Base-by-base conservation (phyloP, 148 eudicot species). In the Cornus suecica region DNA sequence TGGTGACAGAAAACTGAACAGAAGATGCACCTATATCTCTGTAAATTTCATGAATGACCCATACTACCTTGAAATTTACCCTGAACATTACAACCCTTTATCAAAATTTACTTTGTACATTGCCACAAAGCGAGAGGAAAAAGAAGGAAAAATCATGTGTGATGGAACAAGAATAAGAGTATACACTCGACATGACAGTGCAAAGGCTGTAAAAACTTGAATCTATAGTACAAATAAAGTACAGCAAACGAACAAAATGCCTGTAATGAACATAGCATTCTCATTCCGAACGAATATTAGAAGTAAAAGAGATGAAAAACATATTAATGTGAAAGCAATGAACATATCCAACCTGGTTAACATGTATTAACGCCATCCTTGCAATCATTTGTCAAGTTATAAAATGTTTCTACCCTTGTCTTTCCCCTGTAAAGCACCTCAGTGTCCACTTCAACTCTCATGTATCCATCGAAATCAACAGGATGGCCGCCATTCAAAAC, bases 381-480 rank as follows among this genome's bases (percentile, higher is more conserved):
- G 84, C 99, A 95, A 74, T 95, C 97, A 29, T 78, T 86, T 30
- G 99, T 92, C 87, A 95, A 79, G 86, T 95, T 90, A 77, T 92
- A 88, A 74, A 95, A 95, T 7, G 99, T 92, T 85, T 95, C 97
- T 48, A 95, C 92, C 65, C 82, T 85, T 30, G 92, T 90, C 87
- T 95, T 95, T 28, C 91, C 94, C 76, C 99, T 89, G 77, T 86
- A 87, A 54, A 89, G 88, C 16, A 95, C 97, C 81, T 95, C 99
- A 0, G 99, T 95, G 68, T 95, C 99, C 34, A 95, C 97, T 60
- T 83, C 99, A 74, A 84, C 97, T 75, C 99, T 88, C 99, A 95
- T 95, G 74, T 92, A 95, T 8, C 97, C 94, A 85, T 95, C 99
- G 73, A 95, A 95, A 30, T 83, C 83, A 25, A 95, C 94, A 0